These are phyloP conservation scores for Coniochaeta hoffmannii DNA, from an alignment of 2,329 filamentous ascomycete genomes.

Conservation along the genomic window DNA sequence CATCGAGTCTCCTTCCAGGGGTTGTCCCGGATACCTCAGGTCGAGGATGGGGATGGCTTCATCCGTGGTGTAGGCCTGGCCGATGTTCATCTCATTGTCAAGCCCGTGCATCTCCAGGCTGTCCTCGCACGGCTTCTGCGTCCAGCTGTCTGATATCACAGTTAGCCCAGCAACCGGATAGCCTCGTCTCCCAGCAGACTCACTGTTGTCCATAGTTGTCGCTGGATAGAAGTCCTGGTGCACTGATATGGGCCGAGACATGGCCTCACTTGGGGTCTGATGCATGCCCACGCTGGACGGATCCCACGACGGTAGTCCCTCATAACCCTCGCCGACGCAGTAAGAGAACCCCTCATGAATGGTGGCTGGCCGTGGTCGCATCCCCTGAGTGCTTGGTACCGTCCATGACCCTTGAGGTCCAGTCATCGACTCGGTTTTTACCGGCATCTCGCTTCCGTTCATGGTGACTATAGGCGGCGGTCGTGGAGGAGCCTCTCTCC, in stretches of 20 bases:
- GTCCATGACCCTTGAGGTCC: constrained; percentile 44
- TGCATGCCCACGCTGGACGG: constrained; percentile 45
- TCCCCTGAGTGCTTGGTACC: constrained; percentile 42
- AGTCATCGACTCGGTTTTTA: constrained; percentile 38
- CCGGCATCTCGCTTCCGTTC: constrained; percentile 41
- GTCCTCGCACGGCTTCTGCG: constrained; percentile 50
- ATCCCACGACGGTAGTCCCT: constrained; percentile 49
- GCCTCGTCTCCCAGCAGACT: constrained; percentile 20
- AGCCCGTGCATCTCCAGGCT: constrained; percentile 46
- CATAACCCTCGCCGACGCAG: constrained; percentile 46
- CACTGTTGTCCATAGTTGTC: constrained; percentile 41
- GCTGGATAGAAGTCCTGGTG: constrained; percentile 51
- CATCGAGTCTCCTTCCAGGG: constrained; percentile 42
- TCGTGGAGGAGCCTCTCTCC: constrained; percentile 33
- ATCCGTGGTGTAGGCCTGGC: constrained; percentile 55
- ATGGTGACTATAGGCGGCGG: constrained; percentile 39
- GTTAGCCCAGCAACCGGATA: constrained; percentile 10
- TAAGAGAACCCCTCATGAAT: constrained; percentile 57
- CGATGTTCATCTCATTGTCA: constrained; percentile 52
- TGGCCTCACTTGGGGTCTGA: constrained; percentile 40
- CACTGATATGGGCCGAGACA: constrained; percentile 48
- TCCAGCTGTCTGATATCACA: constrained; percentile 35
- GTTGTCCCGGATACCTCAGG: constrained; percentile 41
- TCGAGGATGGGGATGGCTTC: constrained; percentile 57
- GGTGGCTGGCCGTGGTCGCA: constrained; percentile 47